A percentile compares a stretch with the other conserved stretches of the same genome.
Conservation (phyloP, 345 rosid genomes). For the Trapa incisa region DNA sequence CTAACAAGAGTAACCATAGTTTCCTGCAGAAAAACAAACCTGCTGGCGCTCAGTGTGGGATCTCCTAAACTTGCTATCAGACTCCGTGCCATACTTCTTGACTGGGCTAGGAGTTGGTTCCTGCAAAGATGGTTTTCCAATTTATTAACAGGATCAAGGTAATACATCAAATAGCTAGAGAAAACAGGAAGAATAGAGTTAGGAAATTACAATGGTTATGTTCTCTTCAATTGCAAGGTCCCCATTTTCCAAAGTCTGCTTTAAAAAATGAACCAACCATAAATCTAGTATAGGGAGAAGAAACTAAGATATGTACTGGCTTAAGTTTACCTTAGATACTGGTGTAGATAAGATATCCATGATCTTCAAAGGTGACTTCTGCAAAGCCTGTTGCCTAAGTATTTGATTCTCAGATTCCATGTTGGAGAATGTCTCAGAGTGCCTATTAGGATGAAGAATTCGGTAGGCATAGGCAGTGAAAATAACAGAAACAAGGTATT, state of each 20-base stretch:
- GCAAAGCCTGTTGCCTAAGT: constrained; percentile 61
- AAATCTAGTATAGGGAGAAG: not conserved
- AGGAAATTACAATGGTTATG: constrained; percentile 38
- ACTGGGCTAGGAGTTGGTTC: constrained; percentile 60
- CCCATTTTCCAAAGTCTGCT: constrained; percentile 85
- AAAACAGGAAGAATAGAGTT: not conserved
- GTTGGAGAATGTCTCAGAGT: constrained; percentile 70
- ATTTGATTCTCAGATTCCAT: constrained; percentile 80
- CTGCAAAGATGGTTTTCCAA: constrained; percentile 24
- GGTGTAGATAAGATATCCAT: constrained; percentile 48
- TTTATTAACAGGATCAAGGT: not conserved
- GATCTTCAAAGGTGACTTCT: constrained; percentile 38
- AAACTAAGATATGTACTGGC: constrained; percentile 5
- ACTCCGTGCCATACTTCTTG: constrained; percentile 46
- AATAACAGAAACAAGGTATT: no score
- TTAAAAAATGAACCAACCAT: not conserved
- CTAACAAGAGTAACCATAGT: constrained; percentile 10
- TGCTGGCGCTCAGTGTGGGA: constrained; percentile 71
- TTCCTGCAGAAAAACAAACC: constrained; percentile 23
- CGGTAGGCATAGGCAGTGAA: not conserved
- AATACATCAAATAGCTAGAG: no score
- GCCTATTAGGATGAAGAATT: constrained; percentile 36
- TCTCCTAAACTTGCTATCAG: constrained; percentile 59
- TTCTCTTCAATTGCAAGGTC: constrained; percentile 42
- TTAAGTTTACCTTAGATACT: constrained; percentile 29